A percentile compares a stretch with the other conserved stretches of the same genome.
phyloP scores from a whole-genome alignment of 805 yeast species.

The Saturnispora galanensis region DNA sequence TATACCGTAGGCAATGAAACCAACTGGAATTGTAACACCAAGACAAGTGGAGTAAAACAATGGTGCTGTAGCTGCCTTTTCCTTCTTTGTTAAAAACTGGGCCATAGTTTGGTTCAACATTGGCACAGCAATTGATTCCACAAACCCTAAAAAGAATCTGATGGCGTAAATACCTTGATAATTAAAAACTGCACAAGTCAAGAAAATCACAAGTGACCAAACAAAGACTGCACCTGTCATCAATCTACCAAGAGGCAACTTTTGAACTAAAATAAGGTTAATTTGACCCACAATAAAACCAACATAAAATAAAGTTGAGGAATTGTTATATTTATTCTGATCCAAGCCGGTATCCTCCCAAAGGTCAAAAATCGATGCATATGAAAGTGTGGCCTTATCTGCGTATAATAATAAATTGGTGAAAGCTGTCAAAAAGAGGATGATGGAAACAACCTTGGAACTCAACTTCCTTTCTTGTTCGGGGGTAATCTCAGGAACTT shows the following conservation, averaged over 20 bases:
- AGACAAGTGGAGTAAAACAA: constrained; percentile 31
- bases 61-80: constrained; percentile 32
- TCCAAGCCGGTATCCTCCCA: constrained; percentile 35
- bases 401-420: constrained; percentile 37
- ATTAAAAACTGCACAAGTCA: constrained; percentile 36
- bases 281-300: constrained; percentile 39
- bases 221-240: constrained; percentile 21
- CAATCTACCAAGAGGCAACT: constrained; percentile 24
- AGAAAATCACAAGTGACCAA: constrained; percentile 29
- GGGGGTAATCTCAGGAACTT: constrained; percentile 31
- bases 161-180: constrained; percentile 37
- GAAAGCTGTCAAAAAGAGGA: constrained; percentile 28
- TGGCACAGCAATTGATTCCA: constrained; percentile 33
- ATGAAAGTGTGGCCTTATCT: constrained; percentile 44
- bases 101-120: constrained; percentile 37
- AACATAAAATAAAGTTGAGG: constrained; percentile 37
- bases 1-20: constrained; percentile 21
- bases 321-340: constrained; percentile 34
- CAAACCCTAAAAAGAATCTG: constrained; percentile 29
- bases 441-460: constrained; percentile 30
- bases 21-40: constrained; percentile 34
- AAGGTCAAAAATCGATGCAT: constrained; percentile 38
- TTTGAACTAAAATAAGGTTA: constrained; percentile 31
- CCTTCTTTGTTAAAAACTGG: constrained; percentile 37
- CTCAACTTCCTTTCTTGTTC: constrained; percentile 32